Percentiles rank a stretch among this genome's conserved stretches.
Conservation (phyloP, 106 monocot genomes). For the Phalaenopsis aphrodite region DNA sequence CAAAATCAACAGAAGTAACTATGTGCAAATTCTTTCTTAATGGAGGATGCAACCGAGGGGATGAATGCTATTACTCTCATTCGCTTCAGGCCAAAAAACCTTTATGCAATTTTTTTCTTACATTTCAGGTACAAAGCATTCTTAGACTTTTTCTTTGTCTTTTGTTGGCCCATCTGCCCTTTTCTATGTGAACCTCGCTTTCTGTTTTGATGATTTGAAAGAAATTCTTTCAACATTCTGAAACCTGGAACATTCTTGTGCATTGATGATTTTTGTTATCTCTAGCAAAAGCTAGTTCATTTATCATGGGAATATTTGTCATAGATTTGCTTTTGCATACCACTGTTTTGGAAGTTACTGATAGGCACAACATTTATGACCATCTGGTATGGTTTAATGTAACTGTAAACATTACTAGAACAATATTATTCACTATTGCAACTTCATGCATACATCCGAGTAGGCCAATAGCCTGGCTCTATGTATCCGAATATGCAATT, state of each 20-base stretch:
- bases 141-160: background rate
- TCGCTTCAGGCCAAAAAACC: conserved; percentile 45
- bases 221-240: background rate
- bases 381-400: background rate
- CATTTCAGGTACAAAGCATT: conserved; percentile 42
- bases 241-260: background rate
- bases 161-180: background rate
- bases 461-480: no score
- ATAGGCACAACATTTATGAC: background rate
- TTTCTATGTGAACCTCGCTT: background rate
- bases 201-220: conserved; percentile 2
- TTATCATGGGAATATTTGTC: background rate
- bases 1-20: conserved; percentile 3
- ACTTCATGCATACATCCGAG: background rate
- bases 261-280: background rate
- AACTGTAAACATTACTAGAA: background rate
- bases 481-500: no score
- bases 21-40: conserved; percentile 45
- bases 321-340: background rate
- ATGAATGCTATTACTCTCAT: conserved; percentile 60
- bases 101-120: conserved; percentile 61
- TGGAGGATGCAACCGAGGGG: conserved; percentile 53
- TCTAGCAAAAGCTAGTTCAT: background rate
- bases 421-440: background rate
- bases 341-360: background rate